These are phyloP conservation scores for Coemansia javaensis DNA, from an alignment of 192 early-diverging fungal genomes.

Conservation along the genomic window DNA sequence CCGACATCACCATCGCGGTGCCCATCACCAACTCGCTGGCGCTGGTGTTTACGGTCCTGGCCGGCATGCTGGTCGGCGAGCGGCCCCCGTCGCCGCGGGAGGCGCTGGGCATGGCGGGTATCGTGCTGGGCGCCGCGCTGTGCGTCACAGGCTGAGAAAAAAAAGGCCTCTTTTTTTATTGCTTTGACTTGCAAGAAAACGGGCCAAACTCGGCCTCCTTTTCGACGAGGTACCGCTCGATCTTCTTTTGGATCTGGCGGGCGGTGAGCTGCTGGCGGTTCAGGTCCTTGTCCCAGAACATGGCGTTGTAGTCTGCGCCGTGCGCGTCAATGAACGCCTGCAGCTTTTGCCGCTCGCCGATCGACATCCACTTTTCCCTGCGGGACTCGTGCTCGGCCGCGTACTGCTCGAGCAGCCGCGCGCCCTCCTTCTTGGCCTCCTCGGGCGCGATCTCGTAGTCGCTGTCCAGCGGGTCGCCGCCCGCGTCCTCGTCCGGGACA, in stretches of 20 bases:
- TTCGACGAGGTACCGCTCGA: constrained; percentile 43
- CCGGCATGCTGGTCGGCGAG: constrained; percentile 78
- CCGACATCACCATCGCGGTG: constrained; percentile 85
- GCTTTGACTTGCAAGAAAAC: too few relatives aligned
- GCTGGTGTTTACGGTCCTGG: constrained; percentile 78
- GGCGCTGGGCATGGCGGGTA: constrained; percentile 61
- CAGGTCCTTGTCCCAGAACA: constrained; percentile 72
- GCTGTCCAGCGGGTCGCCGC: constrained; percentile 39
- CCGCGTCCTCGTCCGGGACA: constrained; percentile 50
- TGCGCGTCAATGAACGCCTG: constrained; percentile 63
- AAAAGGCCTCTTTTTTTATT: constrained; percentile 1
- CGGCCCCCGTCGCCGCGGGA: constrained; percentile 57
- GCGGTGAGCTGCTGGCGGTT: constrained; percentile 67
- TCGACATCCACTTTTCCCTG: constrained; percentile 51
- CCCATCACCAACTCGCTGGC: constrained; percentile 90
- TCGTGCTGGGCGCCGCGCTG: constrained; percentile 64
- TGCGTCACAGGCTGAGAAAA: constrained; percentile 51
- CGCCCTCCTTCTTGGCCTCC: constrained; percentile 57
- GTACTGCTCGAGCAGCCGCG: constrained; percentile 53
- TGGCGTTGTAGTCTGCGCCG: constrained; percentile 67
- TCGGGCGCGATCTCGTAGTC: constrained; percentile 46
- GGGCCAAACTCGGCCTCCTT: constrained; percentile 26
- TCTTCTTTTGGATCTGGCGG: constrained; percentile 60
- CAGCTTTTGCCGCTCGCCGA: constrained; percentile 55
- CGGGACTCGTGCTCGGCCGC: constrained; percentile 39